Base-by-base conservation (phyloP, 78 protist genomes). In the Dictyostelium firmibasis region DNA sequence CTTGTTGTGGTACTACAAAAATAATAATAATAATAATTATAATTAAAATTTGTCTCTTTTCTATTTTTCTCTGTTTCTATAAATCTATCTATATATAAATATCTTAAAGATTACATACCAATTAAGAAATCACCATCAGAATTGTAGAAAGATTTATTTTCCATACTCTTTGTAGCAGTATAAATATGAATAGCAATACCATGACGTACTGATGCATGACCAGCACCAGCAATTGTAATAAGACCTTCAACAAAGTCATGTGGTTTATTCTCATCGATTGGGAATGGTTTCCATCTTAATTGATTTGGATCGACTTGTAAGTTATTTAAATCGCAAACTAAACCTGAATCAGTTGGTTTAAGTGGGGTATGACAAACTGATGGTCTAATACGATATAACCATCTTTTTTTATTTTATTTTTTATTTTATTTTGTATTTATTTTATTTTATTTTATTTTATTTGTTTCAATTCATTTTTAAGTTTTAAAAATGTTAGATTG, bases 71-170 rank as follows among this genome's bases (percentile, higher is more conserved):
- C 64, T 14, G 14, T 53, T 20, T 50, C 60, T 67, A 57, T n/a
- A 57, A 16, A 50, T 50, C 10, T 50, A 5, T 13, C 1, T 69
- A 69, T 69, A 25, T 23, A 18, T 0, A 14, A 50, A 13, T 2
- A 50, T 16, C 16, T 16, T 50, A 50, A 43, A 3, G 25, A 64
- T 9, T 67, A 72, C 79, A 31, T 72, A 72, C 79, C 79, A 35
- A 99, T 97, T 57, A 99, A 93, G 33, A 98, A 76, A 91, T 99
- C 99, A 43, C 99, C 99, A 77, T 99, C 99, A 14, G 98, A 14
- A 86, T 94, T 96, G 76, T 86, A 86, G 88, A 98, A 91, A 13
- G 95, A 83, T 18, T 35, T 33, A 47, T 91, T 35, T 10, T 31
- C 67, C 99, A 98, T 98, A 60, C 88, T 47, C 44, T 57, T 31